phyloP scores from a whole-genome alignment of 352 stramenopile species.

The Pythium dissimile region DNA sequence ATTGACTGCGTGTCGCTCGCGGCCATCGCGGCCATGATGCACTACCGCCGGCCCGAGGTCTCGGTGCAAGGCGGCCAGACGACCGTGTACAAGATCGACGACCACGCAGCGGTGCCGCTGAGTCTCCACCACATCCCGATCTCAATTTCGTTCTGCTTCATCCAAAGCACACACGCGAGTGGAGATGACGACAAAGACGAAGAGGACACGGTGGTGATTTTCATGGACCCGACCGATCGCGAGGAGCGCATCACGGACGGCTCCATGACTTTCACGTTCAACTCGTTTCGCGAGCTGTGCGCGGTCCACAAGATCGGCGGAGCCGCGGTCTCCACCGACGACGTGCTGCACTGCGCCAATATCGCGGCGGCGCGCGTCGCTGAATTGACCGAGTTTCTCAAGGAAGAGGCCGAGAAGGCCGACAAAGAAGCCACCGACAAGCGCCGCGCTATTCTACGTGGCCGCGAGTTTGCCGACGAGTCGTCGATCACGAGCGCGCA shows the following conservation, averaged over 20 bases:
- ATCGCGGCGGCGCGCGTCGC: constrained; percentile 74
- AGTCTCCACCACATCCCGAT: constrained; percentile 96
- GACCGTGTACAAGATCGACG: constrained; percentile 77
- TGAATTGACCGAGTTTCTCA: constrained; percentile 75
- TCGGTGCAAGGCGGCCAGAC: constrained; percentile 51
- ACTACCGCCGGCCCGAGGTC: constrained; percentile 93
- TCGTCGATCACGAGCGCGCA: constrained; percentile 35
- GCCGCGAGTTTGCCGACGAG: constrained; percentile 64
- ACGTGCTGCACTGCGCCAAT: constrained; percentile 75
- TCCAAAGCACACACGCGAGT: constrained; percentile 32
- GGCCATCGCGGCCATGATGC: constrained; percentile 91
- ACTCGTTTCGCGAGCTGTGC: constrained; percentile 90
- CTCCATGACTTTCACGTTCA: constrained; percentile 88
- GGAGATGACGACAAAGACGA: constrained; percentile 28
- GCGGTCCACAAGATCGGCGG: constrained; percentile 90
- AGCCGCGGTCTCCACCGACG: constrained; percentile 49
- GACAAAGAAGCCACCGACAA: constrained; percentile 62
- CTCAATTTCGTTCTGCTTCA: constrained; percentile 91
- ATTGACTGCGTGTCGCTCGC: constrained; percentile 90
- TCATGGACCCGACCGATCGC: constrained; percentile 87
- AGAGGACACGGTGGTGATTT: constrained; percentile 51
- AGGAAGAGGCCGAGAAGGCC: constrained; percentile 70
- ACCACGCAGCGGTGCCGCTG: constrained; percentile 89
- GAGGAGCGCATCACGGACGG: constrained; percentile 89
- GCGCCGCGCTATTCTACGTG: constrained; percentile 66